Base-by-base conservation (phyloP, 371 early-diverging fungal species). In the Apophysomyces elegans region DNA sequence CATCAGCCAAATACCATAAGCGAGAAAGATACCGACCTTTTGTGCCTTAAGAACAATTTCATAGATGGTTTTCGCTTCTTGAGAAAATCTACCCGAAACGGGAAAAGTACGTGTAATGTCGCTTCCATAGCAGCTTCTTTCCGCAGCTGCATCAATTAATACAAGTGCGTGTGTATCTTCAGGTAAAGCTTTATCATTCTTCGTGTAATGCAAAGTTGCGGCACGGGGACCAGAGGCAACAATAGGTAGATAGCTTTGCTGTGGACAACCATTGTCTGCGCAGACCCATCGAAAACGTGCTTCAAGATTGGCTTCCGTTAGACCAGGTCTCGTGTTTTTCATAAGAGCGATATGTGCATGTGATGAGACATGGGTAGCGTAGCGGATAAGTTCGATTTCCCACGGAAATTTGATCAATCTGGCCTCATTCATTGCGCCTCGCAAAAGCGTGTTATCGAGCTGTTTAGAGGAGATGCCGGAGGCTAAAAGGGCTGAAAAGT, bases 101-200 rank as follows among this genome's bases (percentile, higher is more conserved):
- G 97, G 97, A 80, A 87, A 97, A 5, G 91, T 91, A 16, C 96
- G 86, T 3, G 96, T 97, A 66, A 97, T 90, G 65, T 97, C 96
- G 37, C 90, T 86, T 38, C 93, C 93, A 72, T 97, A 96, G 77
- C 88, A 88, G n/a, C 80, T 69, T 56, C 71, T 80, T 67, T 95
- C 94, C 63, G 91, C 93, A 16, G 93, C 97, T 38, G 95, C 95
- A 74, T 96, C 97, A 12, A 95, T 91, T 16, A 96, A 73, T 11
- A 95, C 85, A 58, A 96, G 67, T 56, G 74, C 58, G 67, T 83
- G 68, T 0, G 64, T 59, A 9, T 41, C 60, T 59, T 74, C 59
- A 2, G 63, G 69, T 21, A 83, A 71, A 43, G 62, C 68, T 12
- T 81, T 73, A 44, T 83, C 73, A 56, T 86, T 85, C 14, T 75